Conservation (phyloP, 1,284 basidiomycete species). For the Golubevia sp. region DNA sequence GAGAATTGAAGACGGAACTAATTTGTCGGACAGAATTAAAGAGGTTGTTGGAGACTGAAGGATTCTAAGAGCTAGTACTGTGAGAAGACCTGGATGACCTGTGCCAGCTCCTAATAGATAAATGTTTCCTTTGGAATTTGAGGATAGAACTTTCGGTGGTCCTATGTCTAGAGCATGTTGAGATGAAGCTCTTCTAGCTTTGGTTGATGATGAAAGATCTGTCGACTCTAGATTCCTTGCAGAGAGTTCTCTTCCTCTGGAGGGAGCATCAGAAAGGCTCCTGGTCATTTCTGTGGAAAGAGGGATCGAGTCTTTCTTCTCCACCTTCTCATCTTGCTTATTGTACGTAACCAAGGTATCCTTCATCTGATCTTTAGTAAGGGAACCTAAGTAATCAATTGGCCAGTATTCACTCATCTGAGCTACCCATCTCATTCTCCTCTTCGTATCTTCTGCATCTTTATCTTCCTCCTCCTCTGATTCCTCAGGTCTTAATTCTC, state of each 20-base stretch:
- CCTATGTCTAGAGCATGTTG: slow-evolving; percentile 33
- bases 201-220: too few relatives aligned
- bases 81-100: slow-evolving; percentile 89
- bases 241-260: too few relatives aligned
- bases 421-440: slow-evolving; percentile 63
- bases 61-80: slow-evolving; percentile 79
- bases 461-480: slow-evolving; percentile 17
- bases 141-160: slow-evolving; percentile 12
- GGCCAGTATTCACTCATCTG: slow-evolving; percentile 78
- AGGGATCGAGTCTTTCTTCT: background rate
- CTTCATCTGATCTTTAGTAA: slow-evolving; percentile 74
- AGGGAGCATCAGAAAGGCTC: too few relatives aligned
- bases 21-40: slow-evolving; percentile 90
- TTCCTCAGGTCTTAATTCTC: background rate
- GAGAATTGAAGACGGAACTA: slow-evolving; percentile 89
- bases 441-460: slow-evolving; percentile 30
- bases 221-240: too few relatives aligned
- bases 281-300: too few relatives aligned
- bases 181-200: slow-evolving; percentile 20
- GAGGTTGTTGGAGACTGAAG: slow-evolving; percentile 75
- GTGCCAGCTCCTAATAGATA: slow-evolving; percentile 91
- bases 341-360: slow-evolving; percentile 65
- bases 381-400: slow-evolving; percentile 73
- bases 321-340: slow-evolving; percentile 7
- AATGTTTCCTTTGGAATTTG: slow-evolving; percentile 29